A percentile compares a stretch with the other conserved stretches of the same genome.
Evolutionary conservation across 257 asterid genomes (phyloP).

Genomic region (Osmanthus fragrans): DNA sequence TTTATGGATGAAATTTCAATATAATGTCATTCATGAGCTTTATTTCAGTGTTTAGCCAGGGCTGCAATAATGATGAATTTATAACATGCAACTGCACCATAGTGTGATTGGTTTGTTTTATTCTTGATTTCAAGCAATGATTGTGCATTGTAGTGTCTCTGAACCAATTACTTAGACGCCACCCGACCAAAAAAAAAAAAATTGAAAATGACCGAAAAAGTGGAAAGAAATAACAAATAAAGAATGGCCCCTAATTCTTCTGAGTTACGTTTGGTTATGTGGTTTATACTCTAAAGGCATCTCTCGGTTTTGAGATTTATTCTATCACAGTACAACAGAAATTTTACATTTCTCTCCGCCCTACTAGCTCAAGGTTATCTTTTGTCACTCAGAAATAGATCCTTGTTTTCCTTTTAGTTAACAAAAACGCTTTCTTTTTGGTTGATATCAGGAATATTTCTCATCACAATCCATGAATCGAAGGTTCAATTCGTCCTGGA

Average conservation of each 20-base stretch:
- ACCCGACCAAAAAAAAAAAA: too few species aligned
- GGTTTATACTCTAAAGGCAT: not conserved
- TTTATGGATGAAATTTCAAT: not conserved
- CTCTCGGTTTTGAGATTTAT: not conserved
- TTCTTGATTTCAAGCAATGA: too few species aligned
- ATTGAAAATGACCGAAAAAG: too few species aligned
- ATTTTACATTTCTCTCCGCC: not conserved
- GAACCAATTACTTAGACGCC: too few species aligned
- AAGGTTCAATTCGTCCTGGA: conserved; percentile 72
- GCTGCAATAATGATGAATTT: not conserved
- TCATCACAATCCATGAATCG: conserved; percentile 76
- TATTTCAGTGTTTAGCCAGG: not conserved
- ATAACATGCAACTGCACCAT: not conserved
- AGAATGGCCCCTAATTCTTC: not conserved
- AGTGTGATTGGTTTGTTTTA: too few species aligned
- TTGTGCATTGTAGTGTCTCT: too few species aligned
- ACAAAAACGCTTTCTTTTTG: not conserved
- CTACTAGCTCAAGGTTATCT: too few species aligned
- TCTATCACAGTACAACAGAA: not conserved
- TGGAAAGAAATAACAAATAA: not conserved
- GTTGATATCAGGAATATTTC: conserved; percentile 62
- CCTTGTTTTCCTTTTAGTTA: not conserved
- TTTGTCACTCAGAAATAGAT: too few species aligned
- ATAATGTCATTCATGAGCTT: too few species aligned
- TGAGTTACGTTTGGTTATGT: not conserved